Percentiles rank a stretch among this genome's conserved stretches.
phyloP scores from a whole-genome alignment of 2,329 filamentous ascomycete genomes.

The Fusarium sp. region DNA sequence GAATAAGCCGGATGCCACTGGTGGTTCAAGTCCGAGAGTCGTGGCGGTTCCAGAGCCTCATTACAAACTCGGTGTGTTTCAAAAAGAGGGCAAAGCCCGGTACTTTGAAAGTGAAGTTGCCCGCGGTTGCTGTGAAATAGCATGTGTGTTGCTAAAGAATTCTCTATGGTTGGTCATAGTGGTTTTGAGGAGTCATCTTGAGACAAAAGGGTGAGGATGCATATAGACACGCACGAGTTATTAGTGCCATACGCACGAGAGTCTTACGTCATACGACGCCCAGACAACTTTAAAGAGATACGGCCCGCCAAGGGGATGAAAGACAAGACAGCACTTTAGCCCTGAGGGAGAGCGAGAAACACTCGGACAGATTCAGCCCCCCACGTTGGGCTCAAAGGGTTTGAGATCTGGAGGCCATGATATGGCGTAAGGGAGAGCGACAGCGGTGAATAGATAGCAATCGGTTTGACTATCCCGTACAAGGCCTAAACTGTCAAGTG shows the following conservation, averaged over 20 bases:
- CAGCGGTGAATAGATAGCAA: constrained; percentile 22
- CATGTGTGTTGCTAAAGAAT: background rate
- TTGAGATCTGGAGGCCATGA: background rate
- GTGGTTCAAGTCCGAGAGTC: background rate
- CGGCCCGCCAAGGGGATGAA: background rate
- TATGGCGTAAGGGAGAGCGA: background rate
- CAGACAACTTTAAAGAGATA: background rate
- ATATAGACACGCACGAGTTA: background rate
- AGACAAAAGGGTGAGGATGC: background rate
- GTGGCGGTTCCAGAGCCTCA: background rate
- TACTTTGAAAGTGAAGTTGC: background rate
- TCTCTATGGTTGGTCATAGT: background rate
- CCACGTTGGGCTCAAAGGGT: background rate
- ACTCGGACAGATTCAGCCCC: background rate
- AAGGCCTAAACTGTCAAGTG: background rate
- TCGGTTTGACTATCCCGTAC: background rate
- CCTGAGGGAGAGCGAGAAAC: background rate
- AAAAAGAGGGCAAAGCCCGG: background rate
- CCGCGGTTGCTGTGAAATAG: background rate
- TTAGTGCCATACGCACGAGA: background rate
- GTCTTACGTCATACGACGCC: constrained; percentile 27
- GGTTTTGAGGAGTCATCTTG: background rate
- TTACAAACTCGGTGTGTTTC: background rate
- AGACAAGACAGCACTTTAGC: background rate
- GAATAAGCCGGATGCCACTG: background rate